Base-by-base conservation (phyloP, 116 monocot species). In the Zostera marina region DNA sequence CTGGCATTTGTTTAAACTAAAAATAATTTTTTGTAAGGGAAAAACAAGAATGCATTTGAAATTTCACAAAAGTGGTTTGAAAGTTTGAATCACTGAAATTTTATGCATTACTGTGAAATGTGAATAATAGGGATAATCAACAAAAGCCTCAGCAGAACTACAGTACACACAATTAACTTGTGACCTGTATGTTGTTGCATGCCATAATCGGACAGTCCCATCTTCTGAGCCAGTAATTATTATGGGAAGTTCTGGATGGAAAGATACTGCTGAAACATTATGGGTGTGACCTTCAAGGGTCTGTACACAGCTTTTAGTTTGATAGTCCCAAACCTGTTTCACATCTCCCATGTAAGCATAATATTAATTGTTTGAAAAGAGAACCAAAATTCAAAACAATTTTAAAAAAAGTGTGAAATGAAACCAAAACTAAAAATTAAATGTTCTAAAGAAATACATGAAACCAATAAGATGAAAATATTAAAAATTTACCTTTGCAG, bases 141-240 rank as follows among this genome's bases (percentile, higher is more conserved):
- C 6, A 2, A n/a, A n/a, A 48, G 17, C 48, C 13, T 48, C 13
- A 48, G 48, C 17, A 17, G 48, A 48, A n/a, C 17, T 13, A 48
- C 13, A n/a, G 5, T 13, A 48, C 13, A 48, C 48, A 48, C 11
- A 48, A 48, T 13, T 5, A 32, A 32, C 32, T n/a, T 13, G 49
- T 58, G 10, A 80, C 85, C 91, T 81, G 53, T 91, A 91, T 60
- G 91, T 91, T 46, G 91, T 91, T 45, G 91, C 70, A 71, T 88
- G 83, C 91, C 91, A 91, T 69, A 91, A 77, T 19, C 87, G 79
- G 66, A 77, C 74, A 71, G 87, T 92, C 54, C 92, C 87, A 77
- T 92, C 92, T 65, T 92, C 87, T 44, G 87, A 92, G 23, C 92
- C 92, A 39, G 87, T 87, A 45, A 92, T 83, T 64, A 87, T 92